Percentiles rank a stretch among this genome's conserved stretches.
phyloP scores from a whole-genome alignment of 2,329 filamentous ascomycete genomes.

The Bertia moriformis region DNA sequence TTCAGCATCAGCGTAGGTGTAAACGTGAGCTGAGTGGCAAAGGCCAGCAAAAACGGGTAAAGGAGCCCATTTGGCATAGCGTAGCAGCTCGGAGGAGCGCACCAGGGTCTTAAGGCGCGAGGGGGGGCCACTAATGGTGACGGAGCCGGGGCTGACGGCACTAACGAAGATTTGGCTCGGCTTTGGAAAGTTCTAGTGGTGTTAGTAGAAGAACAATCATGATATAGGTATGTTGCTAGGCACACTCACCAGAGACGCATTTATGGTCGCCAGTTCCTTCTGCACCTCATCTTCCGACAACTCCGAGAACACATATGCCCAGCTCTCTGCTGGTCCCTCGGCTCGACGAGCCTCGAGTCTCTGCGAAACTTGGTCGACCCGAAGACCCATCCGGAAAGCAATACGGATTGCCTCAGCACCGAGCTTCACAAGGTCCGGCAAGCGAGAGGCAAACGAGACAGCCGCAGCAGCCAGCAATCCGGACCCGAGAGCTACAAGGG shows the following conservation, averaged over 20 bases:
- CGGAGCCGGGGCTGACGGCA: constrained; percentile 28
- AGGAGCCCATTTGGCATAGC: constrained; percentile 35
- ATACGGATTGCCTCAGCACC: constrained; percentile 50
- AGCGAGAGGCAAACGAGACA: constrained; percentile 45
- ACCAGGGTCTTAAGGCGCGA: constrained; percentile 28
- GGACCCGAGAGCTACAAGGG: constrained; percentile 52
- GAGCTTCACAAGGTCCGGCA: constrained; percentile 45
- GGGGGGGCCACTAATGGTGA: constrained; percentile 42
- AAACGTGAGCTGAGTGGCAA: constrained; percentile 41
- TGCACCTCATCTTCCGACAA: too few relatives aligned
- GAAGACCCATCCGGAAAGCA: constrained; percentile 49
- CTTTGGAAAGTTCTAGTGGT: too few relatives aligned
- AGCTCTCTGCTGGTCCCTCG: too few relatives aligned
- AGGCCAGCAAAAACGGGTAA: too few relatives aligned
- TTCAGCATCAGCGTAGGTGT: constrained; percentile 25
- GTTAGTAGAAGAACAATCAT: constrained; percentile 2
- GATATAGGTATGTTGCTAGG: constrained; percentile 6
- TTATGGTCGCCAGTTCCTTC: too few relatives aligned
- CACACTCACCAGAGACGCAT: too few relatives aligned
- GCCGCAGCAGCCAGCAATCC: constrained; percentile 57
- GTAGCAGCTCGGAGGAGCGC: constrained; percentile 18
- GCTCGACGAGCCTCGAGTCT: constrained; percentile 14
- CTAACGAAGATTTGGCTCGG: constrained; percentile 37
- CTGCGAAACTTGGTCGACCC: constrained; percentile 29
- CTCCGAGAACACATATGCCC: constrained; percentile 52